Base-by-base conservation (phyloP, 2,329 filamentous ascomycete genomes). In the Rhynchosporium graminicola region DNA sequence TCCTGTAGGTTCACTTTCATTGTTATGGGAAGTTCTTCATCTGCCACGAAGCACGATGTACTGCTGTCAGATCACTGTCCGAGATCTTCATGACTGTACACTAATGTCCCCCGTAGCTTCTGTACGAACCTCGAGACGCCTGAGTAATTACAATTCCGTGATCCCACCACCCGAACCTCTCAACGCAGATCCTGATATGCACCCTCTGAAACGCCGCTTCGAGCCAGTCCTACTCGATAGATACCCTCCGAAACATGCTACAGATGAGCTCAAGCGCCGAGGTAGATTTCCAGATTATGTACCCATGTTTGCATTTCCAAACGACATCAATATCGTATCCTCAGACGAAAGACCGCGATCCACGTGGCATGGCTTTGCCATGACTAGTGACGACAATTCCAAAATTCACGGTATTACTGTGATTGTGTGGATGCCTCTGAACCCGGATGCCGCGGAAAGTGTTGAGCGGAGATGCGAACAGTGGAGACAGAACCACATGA, bases 361-460 rank as follows among this genome's bases (percentile, higher is more conserved):
- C n/a, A 97, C 93, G 29, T 99, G 95, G 95, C 95, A 99, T 77
- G 95, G 95, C 55, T 99, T 99, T 74, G 93, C 92, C 65, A 98
- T 99, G 95, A 99, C 95, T 2, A 90, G 89, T 28, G 90, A 91
- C 61, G 93, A 98, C 74, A 94, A 92, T 71, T 90, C 91, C 60
- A 96, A 95, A 75, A 82, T 98, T 26, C 94, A 98, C 73, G 94
- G 92, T 40, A 91, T 98, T 63, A 93, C 90, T 65, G 83, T 97
- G 60, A 96, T 92, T 60, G 84, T 98, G 47, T 99, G 95, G 95
- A 91, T 92, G 60, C 92, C 95, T 0, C 77, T 99, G 60, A 91
- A 91, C 65, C 82, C 87, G 10, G 86, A 89, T 62, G 88, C 94
- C 5, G 93, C 95, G 1, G 91, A 93, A 60, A 90, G 93, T 63